Evolutionary conservation across 768 basidiomycete genomes (phyloP), one percentile per base, ranked within the genome.

Genomic region (Lactarius sp.): DNA sequence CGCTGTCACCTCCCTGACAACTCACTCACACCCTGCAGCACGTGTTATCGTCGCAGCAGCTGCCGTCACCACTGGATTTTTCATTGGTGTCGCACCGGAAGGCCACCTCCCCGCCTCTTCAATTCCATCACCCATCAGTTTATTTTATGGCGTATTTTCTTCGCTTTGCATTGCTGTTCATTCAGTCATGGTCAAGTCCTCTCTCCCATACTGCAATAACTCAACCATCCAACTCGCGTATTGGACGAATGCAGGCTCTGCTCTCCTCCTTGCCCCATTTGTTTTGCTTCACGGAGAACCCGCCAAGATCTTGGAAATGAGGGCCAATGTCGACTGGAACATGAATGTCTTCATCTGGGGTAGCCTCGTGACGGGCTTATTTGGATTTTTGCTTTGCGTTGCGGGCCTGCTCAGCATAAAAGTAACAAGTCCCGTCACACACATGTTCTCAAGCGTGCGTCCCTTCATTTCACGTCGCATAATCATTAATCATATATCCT

Each of bases 351-450:
- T 88, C 69, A 64, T 83, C 8, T 85, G 81, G 82, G 89, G 88
- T 2, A 84, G 79, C 62, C 65, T 84, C 52, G 77, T 88, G 52
- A 90, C 89, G 22, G 90, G 90, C 18, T 65, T 86, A n/a, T 88
- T 90, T 65, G 90, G 90, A 2, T 93, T 92, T 77, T 72, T 92
- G 63, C 84, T 93, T 44, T 90, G 88, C 67, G 75, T 93, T 46
- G 89, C 91, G 1, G 88, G 88, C 22, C 75, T 92, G 68, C 76
- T 93, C 65, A 88, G 87, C 70, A 90, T 93, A 77, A 88, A 88
- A 71, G 83, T 90, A 55, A 92, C 90, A 16, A 88, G 86, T 61
- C 90, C 90, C 5, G 81, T 93, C 59, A 91, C 89, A 1, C 91
- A 92, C 72, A 92, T 91, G 88, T 88, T 92, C 75, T 86, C 85